These are phyloP conservation scores for Colletotrichum sidae DNA, from an alignment of 2,329 filamentous ascomycete genomes.

Conservation along the genomic window DNA sequence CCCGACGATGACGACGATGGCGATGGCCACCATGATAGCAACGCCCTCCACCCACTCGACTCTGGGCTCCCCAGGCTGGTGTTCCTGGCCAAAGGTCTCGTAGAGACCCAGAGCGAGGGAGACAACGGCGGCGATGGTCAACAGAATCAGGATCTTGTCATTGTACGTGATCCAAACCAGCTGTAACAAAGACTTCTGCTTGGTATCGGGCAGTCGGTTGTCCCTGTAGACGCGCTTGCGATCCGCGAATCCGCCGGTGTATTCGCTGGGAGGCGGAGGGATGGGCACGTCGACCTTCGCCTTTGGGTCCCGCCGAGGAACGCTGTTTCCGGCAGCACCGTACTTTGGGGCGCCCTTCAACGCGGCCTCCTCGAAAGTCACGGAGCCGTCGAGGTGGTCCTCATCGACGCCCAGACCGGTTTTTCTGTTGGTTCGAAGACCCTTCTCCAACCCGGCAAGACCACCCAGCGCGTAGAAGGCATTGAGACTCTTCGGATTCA, in stretches of 20 bases:
- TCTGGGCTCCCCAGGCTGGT: slow-evolving; percentile 52
- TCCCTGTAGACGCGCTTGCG: slow-evolving; percentile 69
- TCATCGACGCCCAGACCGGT: slow-evolving; percentile 80
- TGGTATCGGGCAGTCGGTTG: slow-evolving; percentile 71
- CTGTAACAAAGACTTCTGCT: slow-evolving; percentile 67
- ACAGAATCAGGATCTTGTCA: slow-evolving; percentile 78
- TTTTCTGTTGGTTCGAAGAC: slow-evolving; percentile 73
- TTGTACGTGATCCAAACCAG: slow-evolving; percentile 78
- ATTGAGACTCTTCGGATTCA: slow-evolving; percentile 82
- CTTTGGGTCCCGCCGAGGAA: slow-evolving; percentile 43
- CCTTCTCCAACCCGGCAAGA: slow-evolving; percentile 77
- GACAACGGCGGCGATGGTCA: slow-evolving; percentile 75
- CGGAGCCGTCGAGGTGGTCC: slow-evolving; percentile 67
- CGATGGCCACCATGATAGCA: slow-evolving; percentile 70
- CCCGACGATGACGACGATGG: slow-evolving; percentile 71
- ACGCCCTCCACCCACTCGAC: slow-evolving; percentile 74
- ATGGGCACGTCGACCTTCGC: slow-evolving; percentile 34
- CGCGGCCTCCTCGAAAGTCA: slow-evolving; percentile 75
- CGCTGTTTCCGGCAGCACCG: slow-evolving; percentile 47
- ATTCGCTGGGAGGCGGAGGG: slow-evolving; percentile 28
- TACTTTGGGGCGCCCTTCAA: slow-evolving; percentile 49
- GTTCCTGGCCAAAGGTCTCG: slow-evolving; percentile 65
- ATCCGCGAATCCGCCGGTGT: slow-evolving; percentile 53
- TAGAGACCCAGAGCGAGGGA: slow-evolving; percentile 79
- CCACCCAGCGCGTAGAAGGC: slow-evolving; percentile 83